Conservation (phyloP, 1,284 basidiomycete species). For the Rhodotorula sp. region DNA sequence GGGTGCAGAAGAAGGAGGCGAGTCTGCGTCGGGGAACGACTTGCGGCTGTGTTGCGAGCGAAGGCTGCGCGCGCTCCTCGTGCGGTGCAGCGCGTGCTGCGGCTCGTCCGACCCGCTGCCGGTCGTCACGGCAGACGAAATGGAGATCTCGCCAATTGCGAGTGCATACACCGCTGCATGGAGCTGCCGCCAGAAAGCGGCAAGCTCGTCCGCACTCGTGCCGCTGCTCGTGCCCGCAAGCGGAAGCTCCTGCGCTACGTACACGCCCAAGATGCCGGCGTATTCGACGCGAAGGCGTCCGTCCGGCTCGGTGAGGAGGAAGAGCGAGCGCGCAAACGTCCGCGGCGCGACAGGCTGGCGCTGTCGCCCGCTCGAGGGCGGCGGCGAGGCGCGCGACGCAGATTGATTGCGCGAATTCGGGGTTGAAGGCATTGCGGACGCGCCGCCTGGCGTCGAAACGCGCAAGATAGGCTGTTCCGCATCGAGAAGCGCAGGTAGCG, state of each 20-base stretch:
- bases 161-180: slow-evolving; percentile 77
- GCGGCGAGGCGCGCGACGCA: neutral
- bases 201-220: slow-evolving; percentile 36
- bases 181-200: slow-evolving; percentile 71
- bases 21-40: slow-evolving; percentile 2
- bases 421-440: neutral
- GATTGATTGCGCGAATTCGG: neutral
- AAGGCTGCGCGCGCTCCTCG: neutral
- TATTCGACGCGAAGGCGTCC: slow-evolving; percentile 75
- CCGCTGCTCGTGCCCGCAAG: slow-evolving; percentile 47
- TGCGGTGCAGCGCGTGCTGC: slow-evolving; percentile 3
- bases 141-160: slow-evolving; percentile 55
- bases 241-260: slow-evolving; percentile 71
- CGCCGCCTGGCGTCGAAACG: slow-evolving; percentile 2
- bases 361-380: neutral
- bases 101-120: neutral
- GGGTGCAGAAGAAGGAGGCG: slow-evolving; percentile 58
- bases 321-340: slow-evolving; percentile 84
- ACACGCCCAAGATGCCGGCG: slow-evolving; percentile 68
- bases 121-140: neutral
- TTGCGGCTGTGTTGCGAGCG: neutral
- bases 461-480: neutral
- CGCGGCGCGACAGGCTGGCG: slow-evolving; percentile 75
- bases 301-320: slow-evolving; percentile 74
- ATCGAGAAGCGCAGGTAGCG: neutral